Percentiles rank a stretch among this genome's conserved stretches.
These are phyloP conservation scores for Boletus pseudo-olivaceus DNA, from an alignment of 768 basidiomycete genomes.

Conservation along the genomic window DNA sequence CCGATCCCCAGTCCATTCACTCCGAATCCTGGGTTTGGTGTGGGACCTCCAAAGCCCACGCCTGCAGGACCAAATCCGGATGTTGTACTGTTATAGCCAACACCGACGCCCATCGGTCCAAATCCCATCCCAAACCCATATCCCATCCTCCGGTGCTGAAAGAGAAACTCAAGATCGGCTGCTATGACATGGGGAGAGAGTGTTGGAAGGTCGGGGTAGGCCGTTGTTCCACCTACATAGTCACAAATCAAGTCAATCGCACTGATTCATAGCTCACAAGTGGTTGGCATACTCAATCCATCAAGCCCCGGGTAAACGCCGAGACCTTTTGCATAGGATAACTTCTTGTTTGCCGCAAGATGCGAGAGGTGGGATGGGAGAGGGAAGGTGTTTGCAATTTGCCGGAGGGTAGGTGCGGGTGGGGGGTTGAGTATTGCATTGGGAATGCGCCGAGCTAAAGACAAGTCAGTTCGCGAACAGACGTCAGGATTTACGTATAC, in stretches of 20 bases:
- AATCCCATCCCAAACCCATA: conserved; percentile 26
- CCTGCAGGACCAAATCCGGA: conserved; percentile 17
- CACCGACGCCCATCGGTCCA: conserved; percentile 17
- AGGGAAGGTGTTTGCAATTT: conserved; percentile 60
- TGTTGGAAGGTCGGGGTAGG: conserved; percentile 34
- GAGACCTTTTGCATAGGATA: conserved; percentile 18
- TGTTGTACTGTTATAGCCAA: conserved; percentile 13
- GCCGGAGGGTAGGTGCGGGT: conserved; percentile 60
- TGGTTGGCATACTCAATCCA: conserved; percentile 14
- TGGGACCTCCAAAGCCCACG: conserved; percentile 16
- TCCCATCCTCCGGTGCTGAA: conserved; percentile 37
- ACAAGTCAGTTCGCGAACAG: conserved; percentile 2
- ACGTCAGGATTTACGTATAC: conserved; percentile 21
- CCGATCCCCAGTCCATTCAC: conserved; percentile 22
- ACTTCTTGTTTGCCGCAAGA: conserved; percentile 19
- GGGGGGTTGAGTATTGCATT: conserved; percentile 47
- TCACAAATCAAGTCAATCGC: conserved; percentile 12
- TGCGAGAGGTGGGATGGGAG: conserved; percentile 34
- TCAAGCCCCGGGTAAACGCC: conserved; percentile 17
- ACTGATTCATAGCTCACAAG: conserved; percentile 4
- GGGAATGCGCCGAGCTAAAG: conserved; percentile 57
- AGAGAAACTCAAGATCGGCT: conserved; percentile 53
- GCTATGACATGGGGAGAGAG: conserved; percentile 48
- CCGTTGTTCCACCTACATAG: conserved; percentile 40
- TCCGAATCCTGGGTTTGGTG: conserved; percentile 16